Percentiles rank a stretch among this genome's conserved stretches.
These are phyloP conservation scores for Haplographium delicatum DNA, from an alignment of 495 filamentous ascomycete species.

Conservation along the genomic window DNA sequence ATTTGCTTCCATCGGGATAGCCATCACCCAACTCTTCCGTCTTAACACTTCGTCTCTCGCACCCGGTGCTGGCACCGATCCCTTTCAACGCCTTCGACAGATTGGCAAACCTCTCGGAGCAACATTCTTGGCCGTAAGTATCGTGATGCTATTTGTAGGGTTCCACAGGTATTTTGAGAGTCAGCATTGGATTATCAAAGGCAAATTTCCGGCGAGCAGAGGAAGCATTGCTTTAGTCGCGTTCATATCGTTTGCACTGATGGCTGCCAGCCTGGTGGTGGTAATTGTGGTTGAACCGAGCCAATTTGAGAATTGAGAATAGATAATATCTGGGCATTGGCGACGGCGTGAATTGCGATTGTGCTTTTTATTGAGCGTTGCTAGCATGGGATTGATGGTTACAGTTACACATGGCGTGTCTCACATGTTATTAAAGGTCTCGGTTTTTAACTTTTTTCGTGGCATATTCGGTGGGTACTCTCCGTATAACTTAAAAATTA, in stretches of 20 bases:
- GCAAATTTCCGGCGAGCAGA: constrained; percentile 89
- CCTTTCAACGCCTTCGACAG: constrained; percentile 49
- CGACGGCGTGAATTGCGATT: neutral
- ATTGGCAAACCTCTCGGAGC: constrained; percentile 91
- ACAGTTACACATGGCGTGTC: no score
- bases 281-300: constrained; percentile 61
- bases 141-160: constrained; percentile 79
- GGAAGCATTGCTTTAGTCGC: constrained; percentile 79
- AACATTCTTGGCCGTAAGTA: constrained; percentile 83
- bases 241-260: constrained; percentile 62
- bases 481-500: no score
- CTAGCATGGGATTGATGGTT: no score
- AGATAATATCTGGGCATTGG: neutral
- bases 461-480: no score
- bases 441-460: no score
- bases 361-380: no score
- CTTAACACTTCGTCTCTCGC: constrained; percentile 64
- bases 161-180: constrained; percentile 56
- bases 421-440: no score
- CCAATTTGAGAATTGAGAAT: constrained; percentile 36
- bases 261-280: constrained; percentile 64
- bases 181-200: constrained; percentile 84
- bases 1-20: constrained; percentile 94
- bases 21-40: constrained; percentile 92
- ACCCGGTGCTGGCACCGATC: constrained; percentile 3